Percentiles rank a stretch among this genome's conserved stretches.
phyloP scores from a whole-genome alignment of 495 filamentous ascomycete genomes.

The Hyaloscypha hepaticicola region DNA sequence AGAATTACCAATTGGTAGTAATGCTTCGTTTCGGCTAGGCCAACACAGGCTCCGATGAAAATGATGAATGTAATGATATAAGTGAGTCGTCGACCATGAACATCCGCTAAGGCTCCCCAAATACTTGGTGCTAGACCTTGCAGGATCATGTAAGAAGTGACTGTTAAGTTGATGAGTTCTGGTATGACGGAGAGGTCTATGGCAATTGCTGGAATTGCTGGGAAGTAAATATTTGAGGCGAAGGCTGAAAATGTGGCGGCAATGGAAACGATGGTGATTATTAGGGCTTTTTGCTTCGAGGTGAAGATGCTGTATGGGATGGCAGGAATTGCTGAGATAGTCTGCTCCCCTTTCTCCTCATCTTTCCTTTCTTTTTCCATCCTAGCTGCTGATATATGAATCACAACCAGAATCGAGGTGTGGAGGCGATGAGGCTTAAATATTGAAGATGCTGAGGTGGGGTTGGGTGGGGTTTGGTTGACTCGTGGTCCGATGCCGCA shows the following conservation, averaged over 20 bases:
- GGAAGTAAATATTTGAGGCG: constrained; percentile 50
- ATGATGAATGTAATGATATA: constrained; percentile 59
- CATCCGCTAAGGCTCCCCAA: constrained; percentile 58
- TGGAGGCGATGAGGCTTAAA: neutral
- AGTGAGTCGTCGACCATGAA: constrained; percentile 54
- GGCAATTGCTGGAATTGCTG: constrained; percentile 38
- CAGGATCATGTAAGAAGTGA: constrained; percentile 41
- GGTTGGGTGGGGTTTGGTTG: neutral
- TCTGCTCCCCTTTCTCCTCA: neutral
- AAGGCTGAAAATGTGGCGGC: constrained; percentile 55
- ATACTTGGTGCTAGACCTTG: constrained; percentile 26
- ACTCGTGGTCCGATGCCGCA: neutral
- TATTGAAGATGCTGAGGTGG: neutral
- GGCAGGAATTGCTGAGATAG: neutral
- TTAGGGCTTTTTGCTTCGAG: constrained; percentile 45
- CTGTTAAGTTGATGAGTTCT: constrained; percentile 39
- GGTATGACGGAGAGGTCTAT: constrained; percentile 32
- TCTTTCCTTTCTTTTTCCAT: neutral
- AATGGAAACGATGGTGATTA: constrained; percentile 46
- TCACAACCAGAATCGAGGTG: neutral
- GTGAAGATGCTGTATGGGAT: constrained; percentile 48
- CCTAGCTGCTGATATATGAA: neutral
- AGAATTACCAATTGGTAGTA: constrained; percentile 62
- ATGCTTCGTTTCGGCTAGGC: constrained; percentile 56
- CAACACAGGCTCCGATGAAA: constrained; percentile 61